Evolutionary conservation across 768 basidiomycete species (phyloP), one percentile per base, ranked within the genome.

Genomic region (Serendipita sp.): DNA sequence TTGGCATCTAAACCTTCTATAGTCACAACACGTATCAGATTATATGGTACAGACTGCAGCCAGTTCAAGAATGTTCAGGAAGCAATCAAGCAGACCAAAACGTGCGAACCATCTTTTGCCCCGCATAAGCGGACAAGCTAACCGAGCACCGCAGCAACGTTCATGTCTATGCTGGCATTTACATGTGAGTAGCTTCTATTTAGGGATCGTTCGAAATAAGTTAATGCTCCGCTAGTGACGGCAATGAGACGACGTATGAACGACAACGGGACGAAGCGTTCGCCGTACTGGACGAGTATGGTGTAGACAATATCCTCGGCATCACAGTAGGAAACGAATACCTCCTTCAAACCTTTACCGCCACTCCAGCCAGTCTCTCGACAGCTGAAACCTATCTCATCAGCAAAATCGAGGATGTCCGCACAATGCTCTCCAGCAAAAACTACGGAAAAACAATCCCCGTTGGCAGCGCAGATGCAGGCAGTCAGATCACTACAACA

Each of bases 321-420:
- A 70, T 97, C 44, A 93, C 55, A 4, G 93, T 96, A 36, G 93
- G 95, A 34, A 95, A 96, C 70, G 92, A 95, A 74, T 91, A 82
- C 72, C 88, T 91, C 70, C 78, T 93, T 55, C 82, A 92, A 83
- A 86, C 52, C 2, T 80, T 74, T 5, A 45, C 23, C 16, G 55
- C 48, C 36, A 18, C 50, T 68, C 27, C 55, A 10, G 27, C 16
- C 8, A 60, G 10, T 18, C 55, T 60, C 8, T 8, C 18, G 16
- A 60, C 55, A 4, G 55, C 55, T 29, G 16, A 60, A 34, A 60
- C 55, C 36, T 60, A 60, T 18, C 78, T 91, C 44, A 79, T 86
- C 65, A 69, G 75, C 2, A 80, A 83, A 69, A 91, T 97, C 66
- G 70, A 67, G 16, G 68, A 72, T 40, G 69, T 74, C 63, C 72